Base-by-base conservation (phyloP, 805 yeast genomes). In the Lipomyces oligophaga region DNA sequence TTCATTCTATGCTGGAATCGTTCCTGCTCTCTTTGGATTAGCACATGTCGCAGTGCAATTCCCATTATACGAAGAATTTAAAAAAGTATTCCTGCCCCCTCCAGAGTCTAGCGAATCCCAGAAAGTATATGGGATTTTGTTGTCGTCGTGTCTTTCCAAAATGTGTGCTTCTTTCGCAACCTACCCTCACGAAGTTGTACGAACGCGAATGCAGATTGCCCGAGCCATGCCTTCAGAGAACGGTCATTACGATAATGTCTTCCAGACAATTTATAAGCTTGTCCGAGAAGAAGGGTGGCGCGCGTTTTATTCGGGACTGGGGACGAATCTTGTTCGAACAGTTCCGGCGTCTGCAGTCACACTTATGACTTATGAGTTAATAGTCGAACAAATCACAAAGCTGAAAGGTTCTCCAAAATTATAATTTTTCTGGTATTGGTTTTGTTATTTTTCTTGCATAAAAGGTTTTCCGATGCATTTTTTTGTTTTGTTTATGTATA, bases 331-430 rank as follows among this genome's bases (percentile, higher is more conserved):
- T 60, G 78, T 86, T 25, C 72, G 98, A 58, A 93, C 98, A 0
- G 86, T 90, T 0, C 98, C 98, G 3, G 89, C 96, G 1, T 79
- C 88, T 58, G 97, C 97, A 1, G 86, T 90, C n/a, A 93, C 98
- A 2, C 72, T 93, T 58, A 88, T 90, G 7, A 85, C 95, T 24
- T 93, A 85, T 65, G 98, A 93, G 59, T 36, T 65, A 21, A 63
- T 68, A 7, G 55, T 50, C 19, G 54, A 55, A 19, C n/a, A 36
- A 32, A n/a, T 41, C 26, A 41, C 27, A 16, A 13, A 20, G 33
- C 22, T 41, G 8, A 24, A 18, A 33, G 11, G n/a, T n/a, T n/a
- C n/a, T n/a, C n/a, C n/a, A n/a, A n/a, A n/a, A n/a, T n/a, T n/a
- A n/a, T n/a, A n/a, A n/a, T n/a, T n/a, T n/a, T n/a, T n/a, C n/a